phyloP scores from a whole-genome alignment of 768 basidiomycete species.

The Epithele typhae region DNA sequence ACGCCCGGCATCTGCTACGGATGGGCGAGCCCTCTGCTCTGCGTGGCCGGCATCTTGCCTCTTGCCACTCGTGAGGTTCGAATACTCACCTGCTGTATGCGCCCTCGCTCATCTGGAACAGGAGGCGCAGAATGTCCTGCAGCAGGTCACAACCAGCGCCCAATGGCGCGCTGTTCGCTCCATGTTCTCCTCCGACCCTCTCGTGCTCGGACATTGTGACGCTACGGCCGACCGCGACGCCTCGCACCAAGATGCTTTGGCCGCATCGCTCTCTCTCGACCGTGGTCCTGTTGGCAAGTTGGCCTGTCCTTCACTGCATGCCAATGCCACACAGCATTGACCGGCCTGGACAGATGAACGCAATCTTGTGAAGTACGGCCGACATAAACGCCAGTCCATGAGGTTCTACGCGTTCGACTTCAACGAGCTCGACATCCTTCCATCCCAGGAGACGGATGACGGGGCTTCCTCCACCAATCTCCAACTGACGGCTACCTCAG shows the following conservation, averaged over 20 bases:
- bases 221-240: not conserved
- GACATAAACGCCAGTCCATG: slow-evolving; percentile 49
- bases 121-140: not conserved
- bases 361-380: slow-evolving; percentile 34
- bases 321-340: no score
- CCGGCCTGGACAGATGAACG: not conserved
- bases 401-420: slow-evolving; percentile 60
- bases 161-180: slow-evolving; percentile 5
- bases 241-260: not conserved
- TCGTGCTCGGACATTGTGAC: not conserved
- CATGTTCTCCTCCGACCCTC: slow-evolving; percentile 5
- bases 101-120: not conserved
- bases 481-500: not conserved
- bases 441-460: slow-evolving; percentile 10
- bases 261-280: not conserved
- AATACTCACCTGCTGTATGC: not conserved
- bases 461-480: not conserved
- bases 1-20: slow-evolving; percentile 52
- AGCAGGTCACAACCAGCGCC: not conserved
- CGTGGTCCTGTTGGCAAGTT: not conserved
- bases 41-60: slow-evolving; percentile 49
- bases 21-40: slow-evolving; percentile 45
- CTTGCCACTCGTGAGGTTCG: slow-evolving; percentile 6
- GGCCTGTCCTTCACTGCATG: not conserved
- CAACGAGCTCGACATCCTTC: slow-evolving; percentile 22